Conservation (phyloP, 805 yeast species). For the Barnettozyma sp. region DNA sequence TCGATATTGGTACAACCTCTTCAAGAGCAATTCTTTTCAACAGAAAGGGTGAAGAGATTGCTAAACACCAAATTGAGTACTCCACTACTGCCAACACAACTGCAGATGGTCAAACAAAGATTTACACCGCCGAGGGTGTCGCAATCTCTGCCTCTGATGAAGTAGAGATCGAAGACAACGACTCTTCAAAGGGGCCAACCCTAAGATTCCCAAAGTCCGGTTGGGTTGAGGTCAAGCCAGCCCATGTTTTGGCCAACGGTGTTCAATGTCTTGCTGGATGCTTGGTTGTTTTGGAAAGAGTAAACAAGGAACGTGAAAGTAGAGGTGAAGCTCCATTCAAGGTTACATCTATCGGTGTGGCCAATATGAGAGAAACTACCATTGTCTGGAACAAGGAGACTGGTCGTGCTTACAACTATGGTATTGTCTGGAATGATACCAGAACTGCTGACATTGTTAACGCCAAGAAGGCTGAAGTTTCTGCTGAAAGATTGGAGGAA, state of each 20-base stretch:
- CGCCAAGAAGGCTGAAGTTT: constrained; percentile 46
- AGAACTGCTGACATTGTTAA: constrained; percentile 71
- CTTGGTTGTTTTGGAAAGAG: constrained; percentile 45
- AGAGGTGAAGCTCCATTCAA: constrained; percentile 46
- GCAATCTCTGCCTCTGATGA: constrained; percentile 50
- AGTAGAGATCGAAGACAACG: constrained; percentile 54
- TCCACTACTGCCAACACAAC: constrained; percentile 56
- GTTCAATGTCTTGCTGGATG: constrained; percentile 71
- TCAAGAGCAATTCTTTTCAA: constrained; percentile 81
- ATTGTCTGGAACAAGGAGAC: constrained; percentile 80
- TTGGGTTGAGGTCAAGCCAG: constrained; percentile 93
- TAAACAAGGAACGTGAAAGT: constrained; percentile 42
- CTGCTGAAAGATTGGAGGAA: constrained; percentile 48
- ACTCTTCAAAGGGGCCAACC: constrained; percentile 51
- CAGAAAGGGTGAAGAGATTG: constrained; percentile 66
- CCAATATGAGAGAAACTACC: constrained; percentile 95
- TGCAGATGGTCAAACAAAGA: constrained; percentile 44
- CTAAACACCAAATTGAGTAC: constrained; percentile 87
- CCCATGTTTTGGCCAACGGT: constrained; percentile 72
- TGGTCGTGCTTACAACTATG: constrained; percentile 76
- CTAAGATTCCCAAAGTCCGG: constrained; percentile 73
- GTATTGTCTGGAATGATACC: constrained; percentile 95
- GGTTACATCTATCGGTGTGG: constrained; percentile 75
- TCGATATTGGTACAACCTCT: constrained; percentile 90
- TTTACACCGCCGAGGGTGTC: constrained; percentile 70